Percentiles rank a stretch among this genome's conserved stretches.
These are phyloP conservation scores for Ustilago cynodontis DNA, from an alignment of 1,284 basidiomycete species.

Conservation along the genomic window DNA sequence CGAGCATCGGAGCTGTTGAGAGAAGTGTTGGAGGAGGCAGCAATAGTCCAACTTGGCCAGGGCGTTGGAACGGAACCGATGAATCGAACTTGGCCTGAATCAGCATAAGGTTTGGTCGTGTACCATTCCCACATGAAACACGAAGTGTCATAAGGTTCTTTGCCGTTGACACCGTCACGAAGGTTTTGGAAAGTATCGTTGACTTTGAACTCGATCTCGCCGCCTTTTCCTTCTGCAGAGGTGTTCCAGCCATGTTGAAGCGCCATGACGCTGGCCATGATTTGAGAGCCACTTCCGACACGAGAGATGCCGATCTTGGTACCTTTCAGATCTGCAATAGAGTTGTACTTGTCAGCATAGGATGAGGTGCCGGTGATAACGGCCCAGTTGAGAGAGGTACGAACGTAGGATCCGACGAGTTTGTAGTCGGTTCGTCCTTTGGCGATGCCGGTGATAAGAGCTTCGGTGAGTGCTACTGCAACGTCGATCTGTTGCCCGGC, in stretches of 20 bases:
- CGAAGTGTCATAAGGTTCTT: slow-evolving; percentile 17
- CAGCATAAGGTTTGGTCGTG: slow-evolving; percentile 92
- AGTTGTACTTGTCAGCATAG: slow-evolving; percentile 74
- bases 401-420: slow-evolving; percentile 92
- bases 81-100: slow-evolving; percentile 81
- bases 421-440: slow-evolving; percentile 84
- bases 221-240: slow-evolving; percentile 1
- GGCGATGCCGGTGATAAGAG: slow-evolving; percentile 91
- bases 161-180: slow-evolving; percentile 83
- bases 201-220: slow-evolving; percentile 60
- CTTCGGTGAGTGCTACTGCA: slow-evolving; percentile 88
- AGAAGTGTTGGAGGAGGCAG: slow-evolving; percentile 52
- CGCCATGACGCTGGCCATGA: slow-evolving; percentile 95
- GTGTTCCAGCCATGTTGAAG: slow-evolving; percentile 74
- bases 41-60: slow-evolving; percentile 88
- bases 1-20: slow-evolving; percentile 3
- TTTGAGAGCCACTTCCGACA: slow-evolving; percentile 86
- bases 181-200: slow-evolving; percentile 75
- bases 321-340: slow-evolving; percentile 81
- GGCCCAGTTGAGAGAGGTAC: slow-evolving; percentile 73
- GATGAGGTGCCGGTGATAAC: slow-evolving; percentile 85
- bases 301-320: slow-evolving; percentile 91
- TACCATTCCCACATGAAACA: slow-evolving; percentile 81
- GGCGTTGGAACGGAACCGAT: slow-evolving; percentile 90
- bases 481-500: slow-evolving; percentile 64